These are phyloP conservation scores for Suillus weaverae DNA, from an alignment of 768 basidiomycete genomes.

Conservation along the genomic window DNA sequence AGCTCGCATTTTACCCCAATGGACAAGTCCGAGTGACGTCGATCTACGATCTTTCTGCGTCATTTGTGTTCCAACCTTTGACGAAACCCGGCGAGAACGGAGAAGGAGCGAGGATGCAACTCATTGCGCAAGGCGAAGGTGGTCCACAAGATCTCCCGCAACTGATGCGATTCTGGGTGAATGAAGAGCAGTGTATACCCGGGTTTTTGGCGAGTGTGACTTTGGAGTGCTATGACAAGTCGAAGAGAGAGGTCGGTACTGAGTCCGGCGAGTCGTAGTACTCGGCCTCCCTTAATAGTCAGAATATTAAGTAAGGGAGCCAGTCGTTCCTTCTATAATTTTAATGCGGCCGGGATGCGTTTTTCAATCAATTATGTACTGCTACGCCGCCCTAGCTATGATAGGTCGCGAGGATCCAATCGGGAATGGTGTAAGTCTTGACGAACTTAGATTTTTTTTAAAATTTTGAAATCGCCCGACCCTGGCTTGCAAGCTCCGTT, in stretches of 20 bases:
- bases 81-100: slow-evolving; percentile 37
- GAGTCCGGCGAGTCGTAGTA: background rate
- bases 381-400: background rate
- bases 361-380: background rate
- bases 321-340: no score
- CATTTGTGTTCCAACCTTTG: slow-evolving; percentile 81
- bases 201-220: slow-evolving; percentile 89
- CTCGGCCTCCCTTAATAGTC: slow-evolving; percentile 8
- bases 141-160: slow-evolving; percentile 74
- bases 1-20: slow-evolving; percentile 88
- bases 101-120: slow-evolving; percentile 61
- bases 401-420: slow-evolving; percentile 1
- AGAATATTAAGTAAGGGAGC: no score
- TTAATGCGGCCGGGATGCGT: no score
- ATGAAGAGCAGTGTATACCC: slow-evolving; percentile 81
- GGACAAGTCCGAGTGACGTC: slow-evolving; percentile 89
- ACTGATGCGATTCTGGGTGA: slow-evolving; percentile 84
- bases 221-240: slow-evolving; percentile 82
- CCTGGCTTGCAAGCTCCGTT: background rate
- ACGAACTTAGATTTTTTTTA: background rate
- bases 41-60: slow-evolving; percentile 83
- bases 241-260: slow-evolving; percentile 41
- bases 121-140: slow-evolving; percentile 71
- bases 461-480: background rate
- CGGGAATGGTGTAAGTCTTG: background rate